A percentile compares a stretch with the other conserved stretches of the same genome.
Conservation (phyloP, 768 basidiomycete species). For the Thelephora aurantiotincta region DNA sequence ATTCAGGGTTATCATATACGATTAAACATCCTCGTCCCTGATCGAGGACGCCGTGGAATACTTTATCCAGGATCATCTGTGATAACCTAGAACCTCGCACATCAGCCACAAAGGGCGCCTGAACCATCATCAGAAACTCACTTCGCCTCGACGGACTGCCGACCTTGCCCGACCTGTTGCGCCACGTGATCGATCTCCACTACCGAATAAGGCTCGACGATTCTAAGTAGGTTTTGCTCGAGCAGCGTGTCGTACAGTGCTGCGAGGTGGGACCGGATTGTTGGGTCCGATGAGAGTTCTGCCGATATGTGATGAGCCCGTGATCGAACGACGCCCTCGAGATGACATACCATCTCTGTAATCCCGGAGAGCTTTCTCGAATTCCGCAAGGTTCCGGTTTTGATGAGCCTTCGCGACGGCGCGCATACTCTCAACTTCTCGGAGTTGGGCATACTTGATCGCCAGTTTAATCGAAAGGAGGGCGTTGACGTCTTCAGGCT, state of each 20-base stretch:
- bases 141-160: constrained; percentile 87
- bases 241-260: constrained; percentile 92
- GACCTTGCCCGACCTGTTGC: constrained; percentile 69
- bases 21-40: constrained; percentile 86
- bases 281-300: constrained; percentile 93
- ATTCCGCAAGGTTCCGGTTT: constrained; percentile 77
- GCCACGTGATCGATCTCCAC: constrained; percentile 90
- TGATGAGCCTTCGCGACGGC: constrained; percentile 91
- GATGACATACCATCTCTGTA: constrained; percentile 56
- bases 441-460: constrained; percentile 69
- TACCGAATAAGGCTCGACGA: constrained; percentile 90
- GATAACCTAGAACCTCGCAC: constrained; percentile 43
- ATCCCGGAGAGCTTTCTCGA: constrained; percentile 76
- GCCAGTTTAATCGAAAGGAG: constrained; percentile 82
- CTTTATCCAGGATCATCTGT: constrained; percentile 97
- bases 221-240: constrained; percentile 88
- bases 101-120: constrained; percentile 3
- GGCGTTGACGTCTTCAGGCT: constrained; percentile 91
- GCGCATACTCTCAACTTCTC: constrained; percentile 93
- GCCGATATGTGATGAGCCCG: neutral
- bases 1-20: constrained; percentile 78
- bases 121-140: constrained; percentile 21
- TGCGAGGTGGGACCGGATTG: constrained; percentile 89
- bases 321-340: neutral
- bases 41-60: constrained; percentile 90